Evolutionary conservation across 2,329 filamentous ascomycete species (phyloP).

Genomic region (Raffaelea deltoideospora): DNA sequence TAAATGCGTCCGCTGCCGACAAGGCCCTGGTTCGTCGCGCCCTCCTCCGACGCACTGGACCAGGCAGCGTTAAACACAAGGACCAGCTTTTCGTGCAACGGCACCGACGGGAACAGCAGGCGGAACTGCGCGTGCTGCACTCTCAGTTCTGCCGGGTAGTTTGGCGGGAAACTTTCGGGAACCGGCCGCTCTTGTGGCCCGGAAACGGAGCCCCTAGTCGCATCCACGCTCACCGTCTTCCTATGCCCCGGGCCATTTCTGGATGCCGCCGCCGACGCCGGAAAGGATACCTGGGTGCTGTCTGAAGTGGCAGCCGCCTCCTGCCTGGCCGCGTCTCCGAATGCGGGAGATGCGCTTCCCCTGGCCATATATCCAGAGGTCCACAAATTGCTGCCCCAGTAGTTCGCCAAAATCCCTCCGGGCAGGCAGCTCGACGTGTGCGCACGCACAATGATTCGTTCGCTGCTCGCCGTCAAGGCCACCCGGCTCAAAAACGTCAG

Average conservation of each 20-base stretch:
- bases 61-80: constrained; percentile 89
- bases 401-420: constrained; percentile 76
- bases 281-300: too few relatives aligned
- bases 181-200: constrained; percentile 15
- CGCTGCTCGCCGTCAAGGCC: constrained; percentile 67
- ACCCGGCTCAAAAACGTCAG: constrained; percentile 75
- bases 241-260: constrained; percentile 18
- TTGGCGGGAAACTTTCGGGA: constrained; percentile 49
- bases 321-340: too few relatives aligned
- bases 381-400: constrained; percentile 87
- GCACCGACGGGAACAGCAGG: constrained; percentile 72
- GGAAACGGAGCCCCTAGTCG: constrained; percentile 17
- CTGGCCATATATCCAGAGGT: constrained; percentile 13
- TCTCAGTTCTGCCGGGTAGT: constrained; percentile 69
- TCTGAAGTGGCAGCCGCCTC: too few relatives aligned
- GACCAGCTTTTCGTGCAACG: constrained; percentile 65
- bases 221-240: constrained; percentile 28
- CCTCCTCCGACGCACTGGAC: constrained; percentile 36
- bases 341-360: neutral
- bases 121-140: constrained; percentile 89
- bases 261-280: neutral
- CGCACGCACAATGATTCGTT: constrained; percentile 47
- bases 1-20: constrained; percentile 61
- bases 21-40: constrained; percentile 36
- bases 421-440: constrained; percentile 60